Evolutionary conservation across 108 stramenopile genomes (phyloP), one percentile per base, ranked within the genome.

Genomic region (Thalassiosira profunda): DNA sequence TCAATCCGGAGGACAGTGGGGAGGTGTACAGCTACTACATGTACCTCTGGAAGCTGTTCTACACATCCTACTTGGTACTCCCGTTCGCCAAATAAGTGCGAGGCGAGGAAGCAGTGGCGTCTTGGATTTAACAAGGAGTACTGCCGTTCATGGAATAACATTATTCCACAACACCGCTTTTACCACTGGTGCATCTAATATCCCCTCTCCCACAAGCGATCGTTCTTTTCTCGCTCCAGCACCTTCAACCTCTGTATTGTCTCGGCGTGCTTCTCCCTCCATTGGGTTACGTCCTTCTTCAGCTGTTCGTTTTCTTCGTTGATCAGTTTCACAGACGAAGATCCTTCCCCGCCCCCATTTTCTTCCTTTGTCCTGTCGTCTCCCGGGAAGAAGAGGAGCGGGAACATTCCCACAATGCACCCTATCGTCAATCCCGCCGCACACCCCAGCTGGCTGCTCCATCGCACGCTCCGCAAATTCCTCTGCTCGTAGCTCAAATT

Each of bases 341-440:
- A 34, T 35, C 26, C 12, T 2, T 45, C 2, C 7, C 45, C 12
- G 24, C 28, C 41, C 33, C 29, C 56, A 7, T 40, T 53, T 6
- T 30, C 30, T 34, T 41, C 63, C 4, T 69, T 59, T 30, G 36
- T 52, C 4, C 44, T 45, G 20, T 55, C 25, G 38, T 35, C 85
- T 8, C 47, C 24, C 7, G 62, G 47, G 51, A 88, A 70, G 52
- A 96, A 92, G 18, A 97, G 58, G 11, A 99, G 77, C 3, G 97
- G 97, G 53, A 93, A 84, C 98, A 99, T 99, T 8, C 98, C 98
- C 56, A 99, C 70, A 10, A 99, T 63, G 63, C 98, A 99, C 7
- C 98, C 98, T 11, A 98, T 43, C 0, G 90, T 85, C 51, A 99
- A 79, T 2, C 98, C 98, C 3, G 96, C 52, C 6, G 83, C 90